Evolutionary conservation across 306 rosid species (phyloP).

Genomic region (Acacia crassicarpa): DNA sequence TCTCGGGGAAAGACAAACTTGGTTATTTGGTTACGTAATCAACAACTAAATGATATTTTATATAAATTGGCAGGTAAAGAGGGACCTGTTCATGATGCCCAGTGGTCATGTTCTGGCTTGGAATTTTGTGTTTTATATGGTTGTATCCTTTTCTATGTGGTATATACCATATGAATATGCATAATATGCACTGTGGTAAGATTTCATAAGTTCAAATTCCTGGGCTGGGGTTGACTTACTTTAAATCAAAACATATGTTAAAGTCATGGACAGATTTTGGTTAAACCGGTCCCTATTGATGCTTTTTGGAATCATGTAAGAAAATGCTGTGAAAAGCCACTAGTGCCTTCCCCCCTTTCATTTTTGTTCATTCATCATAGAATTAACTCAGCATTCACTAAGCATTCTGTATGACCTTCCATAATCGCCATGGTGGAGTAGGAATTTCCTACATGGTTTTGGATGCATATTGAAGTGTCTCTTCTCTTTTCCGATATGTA

Average conservation of each 20-base stretch:
- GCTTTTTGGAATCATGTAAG: constrained; percentile 24
- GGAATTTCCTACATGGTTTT: constrained; percentile 19
- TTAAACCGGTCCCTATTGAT: background rate
- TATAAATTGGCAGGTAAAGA: constrained; percentile 82
- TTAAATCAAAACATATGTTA: background rate
- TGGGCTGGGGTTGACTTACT: constrained; percentile 13
- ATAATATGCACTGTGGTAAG: background rate
- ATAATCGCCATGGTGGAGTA: constrained; percentile 7
- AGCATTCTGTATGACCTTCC: constrained; percentile 24
- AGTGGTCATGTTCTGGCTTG: constrained; percentile 81
- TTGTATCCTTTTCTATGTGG: constrained; percentile 72
- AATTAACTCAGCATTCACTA: background rate
- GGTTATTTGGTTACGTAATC: constrained; percentile 19
- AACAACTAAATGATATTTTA: constrained; percentile 17
- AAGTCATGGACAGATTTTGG: background rate
- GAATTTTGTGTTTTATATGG: constrained; percentile 94
- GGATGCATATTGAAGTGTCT: constrained; percentile 10
- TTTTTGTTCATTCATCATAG: background rate
- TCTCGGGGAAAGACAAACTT: constrained; percentile 1
- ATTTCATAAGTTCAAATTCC: background rate
- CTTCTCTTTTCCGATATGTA: constrained; percentile 12
- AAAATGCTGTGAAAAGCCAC: constrained; percentile 12
- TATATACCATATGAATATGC: background rate
- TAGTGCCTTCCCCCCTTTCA: background rate
- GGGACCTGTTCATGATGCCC: constrained; percentile 96